Evolutionary conservation across 2,329 filamentous ascomycete genomes (phyloP), one percentile per base, ranked within the genome.

Genomic region (Cladobotryum mycophilum): DNA sequence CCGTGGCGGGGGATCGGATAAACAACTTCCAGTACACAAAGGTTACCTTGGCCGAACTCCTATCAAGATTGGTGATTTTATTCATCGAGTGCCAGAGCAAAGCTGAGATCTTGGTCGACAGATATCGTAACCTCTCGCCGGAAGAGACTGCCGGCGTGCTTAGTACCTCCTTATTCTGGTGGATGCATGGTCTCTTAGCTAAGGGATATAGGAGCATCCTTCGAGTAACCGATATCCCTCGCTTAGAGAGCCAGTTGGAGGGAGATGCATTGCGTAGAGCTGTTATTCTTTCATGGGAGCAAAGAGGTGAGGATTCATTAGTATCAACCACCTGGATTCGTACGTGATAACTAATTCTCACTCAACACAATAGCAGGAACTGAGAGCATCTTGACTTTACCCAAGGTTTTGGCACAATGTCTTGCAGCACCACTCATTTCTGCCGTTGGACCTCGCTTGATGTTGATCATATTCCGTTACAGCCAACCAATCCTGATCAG

Each of bases 401-500:
- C 43, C 7, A 41, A 25, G 37, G 51, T 43, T 25, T 44, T 53
- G 43, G 5, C 50, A 8, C 18, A 17, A n/a, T 44, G 47, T 30
- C 51, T 53, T 13, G 17, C 18, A 33, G 12, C n/a, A 5, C 48
- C 51, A 20, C 65, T 73, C 33, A 13, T 66, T 3, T 38, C 56
- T 5, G 63, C 64, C 2, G 57, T 68, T n/a, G 41, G 66, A 1
- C 67, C 69, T 3, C 65, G 72, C 7, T 35, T 74, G 0, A 64
- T 65, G 20, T 54, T 73, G 12, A 66, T 70, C 13, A 7, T 61
- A 1, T 74, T 74, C 49, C 64, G 67, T 4, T 74, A 70, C 44
- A 62, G 66, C 0, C 72, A 74, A 51, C 67, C 71, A 4, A 43
- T 68, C 2, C 56, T 75, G 2, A 73, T 75, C 35, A 64, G 64